phyloP scores from a whole-genome alignment of 441 rosid genomes.

The Aquilaria agallochum region DNA sequence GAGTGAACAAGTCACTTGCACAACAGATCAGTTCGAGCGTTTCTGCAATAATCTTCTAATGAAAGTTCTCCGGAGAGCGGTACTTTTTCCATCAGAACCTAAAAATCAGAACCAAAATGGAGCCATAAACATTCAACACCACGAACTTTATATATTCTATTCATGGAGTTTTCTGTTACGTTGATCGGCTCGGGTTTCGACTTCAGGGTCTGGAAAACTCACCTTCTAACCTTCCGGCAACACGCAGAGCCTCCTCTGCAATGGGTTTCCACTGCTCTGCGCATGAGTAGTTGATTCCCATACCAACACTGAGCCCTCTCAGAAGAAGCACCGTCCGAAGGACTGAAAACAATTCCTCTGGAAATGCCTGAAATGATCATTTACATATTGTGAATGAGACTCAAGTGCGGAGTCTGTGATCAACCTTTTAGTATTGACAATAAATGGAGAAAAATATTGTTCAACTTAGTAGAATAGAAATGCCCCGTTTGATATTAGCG shows the following conservation, averaged over 20 bases:
- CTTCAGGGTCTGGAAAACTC: neutral
- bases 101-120: slow-evolving; percentile 3
- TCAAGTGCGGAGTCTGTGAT: no score
- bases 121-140: neutral
- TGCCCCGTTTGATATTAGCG: no score
- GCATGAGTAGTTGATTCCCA: slow-evolving; percentile 79
- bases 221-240: slow-evolving; percentile 80
- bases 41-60: slow-evolving; percentile 28
- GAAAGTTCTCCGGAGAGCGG: slow-evolving; percentile 17
- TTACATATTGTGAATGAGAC: no score
- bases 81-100: slow-evolving; percentile 30
- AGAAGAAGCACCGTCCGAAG: slow-evolving; percentile 80
- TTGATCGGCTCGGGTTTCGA: neutral
- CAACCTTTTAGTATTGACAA: no score
- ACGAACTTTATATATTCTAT: no score
- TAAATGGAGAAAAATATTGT: no score
- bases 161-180: no score
- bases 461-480: no score
- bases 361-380: slow-evolving; percentile 55
- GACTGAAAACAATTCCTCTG: slow-evolving; percentile 86
- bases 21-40: slow-evolving; percentile 4
- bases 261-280: slow-evolving; percentile 88
- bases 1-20: no score
- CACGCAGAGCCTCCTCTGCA: slow-evolving; percentile 78
- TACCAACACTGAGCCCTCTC: slow-evolving; percentile 94